Evolutionary conservation across 1,139 yeast species (phyloP).

Genomic region (Blastobotrys proliferans): DNA sequence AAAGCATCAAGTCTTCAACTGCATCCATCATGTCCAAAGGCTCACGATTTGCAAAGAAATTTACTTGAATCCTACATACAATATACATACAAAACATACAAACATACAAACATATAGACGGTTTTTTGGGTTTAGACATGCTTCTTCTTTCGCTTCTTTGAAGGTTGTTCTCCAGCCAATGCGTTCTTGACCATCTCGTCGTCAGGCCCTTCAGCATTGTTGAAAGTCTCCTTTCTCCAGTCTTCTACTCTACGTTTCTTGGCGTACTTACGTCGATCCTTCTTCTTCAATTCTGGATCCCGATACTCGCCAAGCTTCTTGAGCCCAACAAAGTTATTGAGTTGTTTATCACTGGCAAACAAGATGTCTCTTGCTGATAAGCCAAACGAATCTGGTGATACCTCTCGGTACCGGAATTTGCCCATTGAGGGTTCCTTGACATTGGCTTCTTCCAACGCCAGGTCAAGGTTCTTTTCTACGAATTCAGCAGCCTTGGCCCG

Average conservation of each 20-base stretch:
- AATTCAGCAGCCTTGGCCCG: constrained; percentile 68
- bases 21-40: constrained; percentile 21
- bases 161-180: not conserved
- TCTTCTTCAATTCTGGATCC: constrained; percentile 63
- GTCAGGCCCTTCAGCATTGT: constrained; percentile 56
- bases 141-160: constrained; percentile 1
- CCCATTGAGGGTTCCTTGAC: constrained; percentile 46
- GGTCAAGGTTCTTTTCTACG: constrained; percentile 50
- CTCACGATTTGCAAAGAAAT: constrained; percentile 2
- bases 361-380: constrained; percentile 81
- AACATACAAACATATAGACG: too few relatives aligned
- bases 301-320: constrained; percentile 94
- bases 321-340: constrained; percentile 79
- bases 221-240: constrained; percentile 85
- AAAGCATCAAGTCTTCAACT: constrained; percentile 17
- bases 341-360: constrained; percentile 80
- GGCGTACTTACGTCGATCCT: constrained; percentile 79
- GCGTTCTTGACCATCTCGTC: constrained; percentile 24
- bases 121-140: not conserved
- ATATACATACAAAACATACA: too few relatives aligned
- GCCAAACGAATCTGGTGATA: constrained; percentile 92
- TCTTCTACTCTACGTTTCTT: constrained; percentile 79
- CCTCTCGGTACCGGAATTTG: constrained; percentile 84
- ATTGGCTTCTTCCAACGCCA: constrained; percentile 30
- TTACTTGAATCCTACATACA: too few relatives aligned